Base-by-base conservation (phyloP, 345 rosid genomes). In the Rubroshorea leprosula region DNA sequence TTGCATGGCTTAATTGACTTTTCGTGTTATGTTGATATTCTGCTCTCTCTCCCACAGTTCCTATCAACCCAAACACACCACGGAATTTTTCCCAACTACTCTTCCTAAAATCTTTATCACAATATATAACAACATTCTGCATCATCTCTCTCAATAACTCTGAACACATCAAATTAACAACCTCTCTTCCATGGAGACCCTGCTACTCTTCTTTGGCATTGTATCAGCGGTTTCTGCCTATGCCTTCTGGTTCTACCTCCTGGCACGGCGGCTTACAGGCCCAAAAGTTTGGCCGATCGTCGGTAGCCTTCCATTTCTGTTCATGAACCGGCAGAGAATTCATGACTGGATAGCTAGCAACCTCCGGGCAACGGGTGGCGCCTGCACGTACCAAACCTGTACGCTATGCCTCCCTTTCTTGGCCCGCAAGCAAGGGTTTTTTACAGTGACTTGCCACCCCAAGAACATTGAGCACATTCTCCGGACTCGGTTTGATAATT, bases 371-470 rank as follows among this genome's bases (percentile, higher is more conserved):
- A 75, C 85, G 0, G 91, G 94, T 1, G 90, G 81, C 0, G 68
- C 71, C 4, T 80, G 78, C 0, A 87, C 97, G 35, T 90, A 87
- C 71, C 97, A 90, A 68, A 90, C 97, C 0, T 76, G 84, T 55
- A 87, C 93, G 1, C 61, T 88, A 22, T 78, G 76, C 20, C 61
- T 90, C 26, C 97, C 97, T 55, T 90, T 79, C 72, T 49, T 83
- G 23, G 96, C 96, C 31, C 43, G 63, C 39, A 74, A 66, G 63
- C 90, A 83, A 64, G 96, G 96, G n/a, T 84, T 87, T 57, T 85
- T 69, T 57, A 90, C 96, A 0, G 96, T 88, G 57, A 91, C 98
- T 31, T 87, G 92, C 51, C 85, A 91, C 66, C 98, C 98, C 0
- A 85, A 79, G 64, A 91, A 91, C 76, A 67, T 91, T 17, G 98